Base-by-base conservation (phyloP, 1,284 basidiomycete genomes). In the Cerioporus squamosus region DNA sequence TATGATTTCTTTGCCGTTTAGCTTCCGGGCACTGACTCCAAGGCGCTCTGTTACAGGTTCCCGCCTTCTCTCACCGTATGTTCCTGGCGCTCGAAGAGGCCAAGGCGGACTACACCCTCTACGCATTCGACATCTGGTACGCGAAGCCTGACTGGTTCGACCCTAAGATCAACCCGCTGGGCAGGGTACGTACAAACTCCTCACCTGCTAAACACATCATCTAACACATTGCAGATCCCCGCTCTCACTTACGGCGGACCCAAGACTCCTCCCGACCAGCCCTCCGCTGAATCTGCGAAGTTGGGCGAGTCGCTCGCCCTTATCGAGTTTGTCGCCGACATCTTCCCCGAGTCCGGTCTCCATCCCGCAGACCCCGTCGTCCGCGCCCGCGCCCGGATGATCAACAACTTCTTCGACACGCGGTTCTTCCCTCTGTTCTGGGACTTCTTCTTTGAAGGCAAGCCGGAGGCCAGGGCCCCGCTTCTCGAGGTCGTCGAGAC, bases 221-320 rank as follows among this genome's bases (percentile, higher is more conserved):
- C 26, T 29, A 9, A 29, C 26, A 14, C 22, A 29, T 9, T 9
- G 20, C 22, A 45, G 43, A 76, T 85, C n/a, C 84, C 83, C 4
- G 79, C 79, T 0, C 68, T 86, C 38, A 74, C 82, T 0, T 86
- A 83, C 52, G 48, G 48, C 9, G 48, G 48, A 5, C 48, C 48
- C 5, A 20, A 33, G 12, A 18, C 33, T 2, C 22, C 36, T 12
- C 36, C 48, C 10, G 48, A 50, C 33, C 6, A 42, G 23, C 86
- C 84, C 1, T 83, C 83, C 2, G 77, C 81, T 0, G 79, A 83
- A 20, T 84, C 82, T 1, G 60, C 69, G 51, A 86, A 86, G 69
- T 69, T 88, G 53, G 77, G 81, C 20, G 86, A 88, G 65, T 86
- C 84, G 0, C 76, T 81, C 39, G 77, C 86, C 23, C 76, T 87